Conservation (phyloP, 768 basidiomycete species). For the Mycena kentingensis region DNA sequence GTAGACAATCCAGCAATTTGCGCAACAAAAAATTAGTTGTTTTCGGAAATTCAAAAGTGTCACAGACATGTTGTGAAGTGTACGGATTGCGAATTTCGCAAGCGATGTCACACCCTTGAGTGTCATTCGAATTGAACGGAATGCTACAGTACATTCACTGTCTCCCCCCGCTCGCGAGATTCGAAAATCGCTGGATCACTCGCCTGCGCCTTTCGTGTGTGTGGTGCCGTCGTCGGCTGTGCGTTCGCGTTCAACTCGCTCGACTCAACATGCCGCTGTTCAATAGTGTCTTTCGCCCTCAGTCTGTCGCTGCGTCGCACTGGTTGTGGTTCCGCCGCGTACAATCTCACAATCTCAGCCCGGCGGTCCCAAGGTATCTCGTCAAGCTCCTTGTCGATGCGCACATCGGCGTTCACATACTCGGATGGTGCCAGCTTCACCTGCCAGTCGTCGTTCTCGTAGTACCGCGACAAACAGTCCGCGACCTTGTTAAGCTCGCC, state of each 20-base stretch:
- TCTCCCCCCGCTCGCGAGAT: background rate
- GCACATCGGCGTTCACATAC: slow-evolving; percentile 24
- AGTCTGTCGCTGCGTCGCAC: slow-evolving; percentile 18
- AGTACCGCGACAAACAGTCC: slow-evolving; percentile 35
- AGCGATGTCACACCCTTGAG: no score
- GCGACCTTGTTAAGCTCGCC: slow-evolving; percentile 31
- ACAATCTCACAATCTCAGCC: slow-evolving; percentile 20
- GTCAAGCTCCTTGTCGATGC: slow-evolving; percentile 24
- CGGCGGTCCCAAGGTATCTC: slow-evolving; percentile 19
- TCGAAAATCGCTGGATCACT: background rate
- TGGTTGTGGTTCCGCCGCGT: no score
- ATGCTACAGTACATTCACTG: no score
- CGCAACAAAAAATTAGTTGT: no score
- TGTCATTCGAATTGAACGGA: no score
- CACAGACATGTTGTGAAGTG: no score
- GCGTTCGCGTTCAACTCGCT: slow-evolving; percentile 10
- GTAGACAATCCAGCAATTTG: no score
- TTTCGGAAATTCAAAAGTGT: no score
- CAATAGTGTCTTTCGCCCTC: slow-evolving; percentile 10
- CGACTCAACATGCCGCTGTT: slow-evolving; percentile 11
- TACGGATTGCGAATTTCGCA: no score
- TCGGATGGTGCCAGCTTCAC: slow-evolving; percentile 21
- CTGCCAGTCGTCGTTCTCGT: slow-evolving; percentile 25
- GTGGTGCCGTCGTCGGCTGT: background rate
- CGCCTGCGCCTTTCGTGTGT: background rate